phyloP scores from a whole-genome alignment of 306 rosid species.

The Sechiopsis laciniata region DNA sequence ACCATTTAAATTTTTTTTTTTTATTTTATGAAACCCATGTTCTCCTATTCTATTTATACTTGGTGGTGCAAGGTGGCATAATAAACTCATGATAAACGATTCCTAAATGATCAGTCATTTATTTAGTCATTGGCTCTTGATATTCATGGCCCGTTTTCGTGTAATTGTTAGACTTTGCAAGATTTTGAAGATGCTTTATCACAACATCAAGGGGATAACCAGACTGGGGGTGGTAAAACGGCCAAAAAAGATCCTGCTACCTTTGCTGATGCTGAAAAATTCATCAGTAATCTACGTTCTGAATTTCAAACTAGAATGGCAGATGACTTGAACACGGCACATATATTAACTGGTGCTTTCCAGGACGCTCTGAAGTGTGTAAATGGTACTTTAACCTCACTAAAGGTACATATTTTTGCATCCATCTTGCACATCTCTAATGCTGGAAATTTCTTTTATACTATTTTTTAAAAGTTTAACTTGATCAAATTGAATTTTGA shows the following conservation, averaged over 20 bases:
- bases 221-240: constrained; percentile 36
- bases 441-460: constrained; percentile 6
- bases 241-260: constrained; percentile 37
- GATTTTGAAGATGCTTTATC: constrained; percentile 63
- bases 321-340: constrained; percentile 91
- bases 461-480: not conserved
- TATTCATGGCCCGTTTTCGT: constrained; percentile 20
- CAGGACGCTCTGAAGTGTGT: constrained; percentile 75
- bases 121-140: not conserved
- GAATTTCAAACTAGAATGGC: constrained; percentile 82
- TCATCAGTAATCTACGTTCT: constrained; percentile 46
- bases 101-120: not conserved
- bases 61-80: not conserved
- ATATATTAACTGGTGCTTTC: constrained; percentile 67
- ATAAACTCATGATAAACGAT: not conserved
- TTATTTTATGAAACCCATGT: not conserved
- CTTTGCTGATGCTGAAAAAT: constrained; percentile 48
- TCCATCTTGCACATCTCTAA: not conserved
- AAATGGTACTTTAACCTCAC: constrained; percentile 54
- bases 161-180: constrained; percentile 67
- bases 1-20: not conserved
- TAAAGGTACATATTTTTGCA: constrained; percentile 46
- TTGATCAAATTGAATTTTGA: not conserved
- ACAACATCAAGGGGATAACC: constrained; percentile 45
- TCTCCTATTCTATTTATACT: not conserved